These are phyloP conservation scores for Colletotrichum tanaceti DNA, from an alignment of 2,329 filamentous ascomycete genomes.

Conservation along the genomic window DNA sequence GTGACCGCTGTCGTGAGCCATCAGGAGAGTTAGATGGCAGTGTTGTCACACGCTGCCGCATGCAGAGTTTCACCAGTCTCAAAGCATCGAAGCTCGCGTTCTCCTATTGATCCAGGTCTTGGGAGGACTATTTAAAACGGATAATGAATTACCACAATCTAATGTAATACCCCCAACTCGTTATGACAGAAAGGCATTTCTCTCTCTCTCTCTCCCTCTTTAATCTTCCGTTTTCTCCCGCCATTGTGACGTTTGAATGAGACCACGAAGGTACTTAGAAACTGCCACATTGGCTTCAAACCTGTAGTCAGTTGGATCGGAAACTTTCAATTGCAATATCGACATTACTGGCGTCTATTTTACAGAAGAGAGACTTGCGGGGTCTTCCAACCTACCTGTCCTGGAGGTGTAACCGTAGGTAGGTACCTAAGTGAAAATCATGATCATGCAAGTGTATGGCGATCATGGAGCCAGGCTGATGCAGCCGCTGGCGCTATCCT, in stretches of 20 bases:
- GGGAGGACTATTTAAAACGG: background rate
- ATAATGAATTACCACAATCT: background rate
- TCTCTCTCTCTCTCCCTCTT: too few species aligned
- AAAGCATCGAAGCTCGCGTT: background rate
- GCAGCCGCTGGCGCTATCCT: constrained; percentile 55
- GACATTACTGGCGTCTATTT: background rate
- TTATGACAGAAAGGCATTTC: background rate
- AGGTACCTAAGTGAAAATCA: background rate
- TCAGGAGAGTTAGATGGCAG: constrained; percentile 21
- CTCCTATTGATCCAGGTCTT: too few species aligned
- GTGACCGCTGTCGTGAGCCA: constrained; percentile 30
- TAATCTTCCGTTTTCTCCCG: too few species aligned
- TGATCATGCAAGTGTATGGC: background rate
- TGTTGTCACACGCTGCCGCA: too few species aligned
- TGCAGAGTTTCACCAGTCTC: background rate
- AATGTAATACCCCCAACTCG: background rate
- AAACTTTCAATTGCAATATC: background rate
- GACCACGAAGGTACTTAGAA: background rate
- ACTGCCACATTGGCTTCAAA: background rate
- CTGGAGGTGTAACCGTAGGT: background rate
- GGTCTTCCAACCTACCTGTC: background rate
- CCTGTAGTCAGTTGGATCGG: too few species aligned
- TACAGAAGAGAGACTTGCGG: background rate
- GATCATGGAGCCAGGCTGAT: constrained; percentile 27
- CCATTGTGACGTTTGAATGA: background rate